These are phyloP conservation scores for Myriosclerotinia scirpicola DNA, from an alignment of 2,329 filamentous ascomycete genomes.

Conservation along the genomic window DNA sequence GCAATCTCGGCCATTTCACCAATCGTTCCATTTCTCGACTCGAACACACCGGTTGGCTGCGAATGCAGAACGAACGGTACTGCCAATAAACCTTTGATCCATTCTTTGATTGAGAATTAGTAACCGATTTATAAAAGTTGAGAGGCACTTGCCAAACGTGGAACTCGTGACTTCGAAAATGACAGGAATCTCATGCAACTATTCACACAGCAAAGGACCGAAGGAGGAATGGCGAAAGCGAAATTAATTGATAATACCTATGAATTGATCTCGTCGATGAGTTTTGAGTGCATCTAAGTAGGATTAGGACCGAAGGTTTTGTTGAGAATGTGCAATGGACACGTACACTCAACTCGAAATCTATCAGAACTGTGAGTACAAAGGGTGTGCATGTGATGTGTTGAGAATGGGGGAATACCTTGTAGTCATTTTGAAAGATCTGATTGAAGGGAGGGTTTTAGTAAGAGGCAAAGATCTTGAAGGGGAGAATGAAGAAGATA, in stretches of 20 bases:
- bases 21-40: constrained; percentile 63
- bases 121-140: neutral
- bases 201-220: neutral
- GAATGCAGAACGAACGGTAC: constrained; percentile 97
- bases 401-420: constrained; percentile 12
- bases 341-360: constrained; percentile 73
- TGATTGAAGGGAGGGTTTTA: neutral
- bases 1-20: constrained; percentile 75
- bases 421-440: constrained; percentile 11
- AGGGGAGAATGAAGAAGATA: no score
- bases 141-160: neutral
- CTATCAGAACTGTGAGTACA: constrained; percentile 49
- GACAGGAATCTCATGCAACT: neutral
- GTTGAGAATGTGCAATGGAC: constrained; percentile 15
- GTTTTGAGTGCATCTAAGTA: constrained; percentile 69
- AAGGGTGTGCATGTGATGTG: constrained; percentile 1
- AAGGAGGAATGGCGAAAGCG: neutral
- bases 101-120: constrained; percentile 57
- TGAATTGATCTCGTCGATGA: constrained; percentile 87
- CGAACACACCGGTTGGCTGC: constrained; percentile 85
- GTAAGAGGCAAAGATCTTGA: neutral
- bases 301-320: constrained; percentile 8
- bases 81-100: constrained; percentile 92
- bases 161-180: neutral
- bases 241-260: constrained; percentile 51